Evolutionary conservation across 1,284 basidiomycete genomes (phyloP).

Genomic region (Phenoliferia sp.): DNA sequence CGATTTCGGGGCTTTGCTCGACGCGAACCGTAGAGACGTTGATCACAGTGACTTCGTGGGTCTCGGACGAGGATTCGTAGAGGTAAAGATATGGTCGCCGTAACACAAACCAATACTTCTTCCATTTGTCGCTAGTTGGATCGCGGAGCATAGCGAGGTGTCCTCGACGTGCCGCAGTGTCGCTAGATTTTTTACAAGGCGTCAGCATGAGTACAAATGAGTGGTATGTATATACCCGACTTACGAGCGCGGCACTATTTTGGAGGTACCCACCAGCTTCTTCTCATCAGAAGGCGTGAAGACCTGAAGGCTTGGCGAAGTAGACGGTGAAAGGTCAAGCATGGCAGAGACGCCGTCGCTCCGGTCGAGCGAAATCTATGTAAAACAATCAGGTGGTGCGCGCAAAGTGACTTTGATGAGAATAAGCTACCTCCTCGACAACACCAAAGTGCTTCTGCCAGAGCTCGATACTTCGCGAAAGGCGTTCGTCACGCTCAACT

Average conservation of each 20-base stretch:
- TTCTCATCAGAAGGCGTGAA: constrained; percentile 46
- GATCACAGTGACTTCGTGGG: constrained; percentile 73
- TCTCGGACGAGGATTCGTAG: constrained; percentile 71
- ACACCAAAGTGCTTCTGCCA: constrained; percentile 81
- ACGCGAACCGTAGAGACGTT: constrained; percentile 79
- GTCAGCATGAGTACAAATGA: background rate
- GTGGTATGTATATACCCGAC: constrained; percentile 23
- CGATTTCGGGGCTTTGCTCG: constrained; percentile 79
- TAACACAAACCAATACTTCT: constrained; percentile 80
- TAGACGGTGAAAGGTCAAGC: constrained; percentile 44
- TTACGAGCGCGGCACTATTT: constrained; percentile 65
- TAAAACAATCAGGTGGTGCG: too few species aligned
- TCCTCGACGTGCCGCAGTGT: constrained; percentile 77
- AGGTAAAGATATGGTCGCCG: constrained; percentile 84
- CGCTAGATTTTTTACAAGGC: constrained; percentile 51
- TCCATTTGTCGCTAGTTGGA: constrained; percentile 74
- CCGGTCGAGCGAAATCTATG: constrained; percentile 75
- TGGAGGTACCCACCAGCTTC: constrained; percentile 63
- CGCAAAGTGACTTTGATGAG: background rate
- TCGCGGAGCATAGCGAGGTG: constrained; percentile 71
- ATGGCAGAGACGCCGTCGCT: constrained; percentile 50
- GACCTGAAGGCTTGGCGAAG: constrained; percentile 45
- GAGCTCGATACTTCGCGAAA: constrained; percentile 61
- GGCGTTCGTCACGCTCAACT: constrained; percentile 49
- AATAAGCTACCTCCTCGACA: constrained; percentile 58